Evolutionary conservation across 495 filamentous ascomycete species (phyloP), one percentile per base, ranked within the genome.

Genomic region (Penicillium salamii): DNA sequence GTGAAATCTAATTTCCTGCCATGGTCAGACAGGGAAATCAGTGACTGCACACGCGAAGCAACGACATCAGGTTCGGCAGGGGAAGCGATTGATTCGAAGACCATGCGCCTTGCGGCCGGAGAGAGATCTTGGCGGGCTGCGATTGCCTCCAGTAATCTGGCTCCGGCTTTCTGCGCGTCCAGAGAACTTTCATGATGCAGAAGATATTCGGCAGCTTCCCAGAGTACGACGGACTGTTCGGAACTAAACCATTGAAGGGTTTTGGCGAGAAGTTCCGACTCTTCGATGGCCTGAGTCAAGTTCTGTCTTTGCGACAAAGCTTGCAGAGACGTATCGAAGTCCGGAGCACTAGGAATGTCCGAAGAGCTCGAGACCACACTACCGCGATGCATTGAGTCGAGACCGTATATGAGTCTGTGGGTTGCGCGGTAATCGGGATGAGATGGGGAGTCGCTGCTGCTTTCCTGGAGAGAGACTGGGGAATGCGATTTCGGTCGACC

Each of bases 341-440:
- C 70, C 52, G 67, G 73, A 49, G 52, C 63, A 61, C 66, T 61
- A 21, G 67, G 59, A 48, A 64, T 50, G 54, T 77, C 73, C 61
- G 72, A 74, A 36, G 73, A 69, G 50, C 66, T 73, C 15, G 72
- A 71, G 24, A 72, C 65, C 18, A 73, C 59, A 43, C 68, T 75
- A 32, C 63, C 70, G 49, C 73, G 71, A 67, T 75, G 70, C 73
- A 75, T 74, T 60, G 62, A 58, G 60, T 73, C 68, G 33, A 66
- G 56, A 41, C 67, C 70, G 49, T 67, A 53, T 15, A 59, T 52
- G 17, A 61, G 50, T 33, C 70, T 61, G 43, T 46, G 63, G 36
- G 45, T 54, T 48, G 58, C 61, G 48, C 65, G 66, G 50, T 49
- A 59, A 44, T 75, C 67, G 20, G 61, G 46, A 18, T 67, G 61